phyloP scores from a whole-genome alignment of 106 monocot species.

The Cymbidium sinense region DNA sequence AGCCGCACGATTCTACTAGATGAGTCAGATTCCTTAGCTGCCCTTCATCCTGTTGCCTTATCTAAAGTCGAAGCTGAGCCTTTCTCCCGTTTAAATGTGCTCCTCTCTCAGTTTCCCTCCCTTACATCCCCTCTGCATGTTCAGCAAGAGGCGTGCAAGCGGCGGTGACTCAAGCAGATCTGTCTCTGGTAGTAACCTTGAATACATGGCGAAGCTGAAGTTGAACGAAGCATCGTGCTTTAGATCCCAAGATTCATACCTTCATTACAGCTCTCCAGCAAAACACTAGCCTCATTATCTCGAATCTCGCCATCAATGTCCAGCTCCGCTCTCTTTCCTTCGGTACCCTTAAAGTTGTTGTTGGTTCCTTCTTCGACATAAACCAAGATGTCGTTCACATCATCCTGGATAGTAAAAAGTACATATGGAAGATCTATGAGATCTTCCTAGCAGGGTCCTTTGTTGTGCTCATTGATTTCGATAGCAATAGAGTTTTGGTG shows the following conservation, averaged over 20 bases:
- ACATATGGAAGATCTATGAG: slow-evolving; percentile 85
- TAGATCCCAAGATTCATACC: slow-evolving; percentile 59
- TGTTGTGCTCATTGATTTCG: slow-evolving; percentile 51
- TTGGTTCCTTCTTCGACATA: slow-evolving; percentile 81
- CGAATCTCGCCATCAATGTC: slow-evolving; percentile 56
- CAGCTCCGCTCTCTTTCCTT: slow-evolving; percentile 74
- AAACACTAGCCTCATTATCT: slow-evolving; percentile 73
- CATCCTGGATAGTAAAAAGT: slow-evolving; percentile 87
- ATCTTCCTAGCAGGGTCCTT: slow-evolving; percentile 57
- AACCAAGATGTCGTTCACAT: slow-evolving; percentile 90
- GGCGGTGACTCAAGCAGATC: slow-evolving; percentile 8
- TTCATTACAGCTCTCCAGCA: slow-evolving; percentile 68
- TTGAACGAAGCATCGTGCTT: slow-evolving; percentile 68
- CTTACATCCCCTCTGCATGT: no score
- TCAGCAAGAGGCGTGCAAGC: slow-evolving; percentile 29
- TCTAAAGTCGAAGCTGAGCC: no score
- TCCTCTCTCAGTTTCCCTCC: no score
- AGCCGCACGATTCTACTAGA: no score
- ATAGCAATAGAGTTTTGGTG: slow-evolving; percentile 45
- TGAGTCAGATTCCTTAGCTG: no score
- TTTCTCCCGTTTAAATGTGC: no score
- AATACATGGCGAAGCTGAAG: slow-evolving; percentile 37
- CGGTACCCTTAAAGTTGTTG: slow-evolving; percentile 65
- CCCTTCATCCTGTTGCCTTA: no score
- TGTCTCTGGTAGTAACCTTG: slow-evolving; percentile 4